phyloP scores from a whole-genome alignment of 129 eudicot genomes.

The Flaveria bidentis region DNA sequence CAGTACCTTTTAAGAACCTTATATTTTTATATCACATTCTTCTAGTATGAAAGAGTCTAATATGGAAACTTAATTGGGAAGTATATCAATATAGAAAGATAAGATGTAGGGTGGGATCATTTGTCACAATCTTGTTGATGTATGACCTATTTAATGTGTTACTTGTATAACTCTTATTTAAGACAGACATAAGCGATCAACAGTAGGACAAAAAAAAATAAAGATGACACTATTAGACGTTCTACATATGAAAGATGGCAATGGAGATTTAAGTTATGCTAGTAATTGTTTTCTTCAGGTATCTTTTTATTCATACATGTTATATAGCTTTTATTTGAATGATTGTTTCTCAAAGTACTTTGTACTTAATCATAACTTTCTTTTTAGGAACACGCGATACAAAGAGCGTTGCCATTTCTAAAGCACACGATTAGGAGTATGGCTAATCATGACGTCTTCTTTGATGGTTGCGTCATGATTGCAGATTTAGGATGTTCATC shows the following conservation, averaged over 20 bases:
- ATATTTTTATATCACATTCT: too few species aligned
- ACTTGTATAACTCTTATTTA: background rate
- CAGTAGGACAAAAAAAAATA: background rate
- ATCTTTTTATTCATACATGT: background rate
- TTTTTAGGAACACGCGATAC: background rate
- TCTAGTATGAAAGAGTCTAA: too few species aligned
- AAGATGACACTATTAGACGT: background rate
- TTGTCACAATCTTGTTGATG: background rate
- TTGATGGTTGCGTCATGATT: background rate
- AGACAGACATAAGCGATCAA: background rate
- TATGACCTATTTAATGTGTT: background rate
- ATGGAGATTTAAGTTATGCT: slow-evolving; percentile 17
- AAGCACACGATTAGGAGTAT: background rate
- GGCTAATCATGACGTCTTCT: background rate
- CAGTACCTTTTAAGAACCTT: too few species aligned
- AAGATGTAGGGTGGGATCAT: background rate
- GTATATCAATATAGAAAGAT: background rate
- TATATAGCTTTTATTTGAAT: background rate
- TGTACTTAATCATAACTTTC: background rate
- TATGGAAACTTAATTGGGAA: too few species aligned
- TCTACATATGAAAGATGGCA: background rate
- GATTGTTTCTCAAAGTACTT: background rate
- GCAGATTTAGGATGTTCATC: slow-evolving; percentile 11
- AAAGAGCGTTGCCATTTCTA: background rate
- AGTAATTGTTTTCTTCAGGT: background rate